Base-by-base conservation (phyloP, 2,329 filamentous ascomycete genomes). In the Alternaria brassicicola region DNA sequence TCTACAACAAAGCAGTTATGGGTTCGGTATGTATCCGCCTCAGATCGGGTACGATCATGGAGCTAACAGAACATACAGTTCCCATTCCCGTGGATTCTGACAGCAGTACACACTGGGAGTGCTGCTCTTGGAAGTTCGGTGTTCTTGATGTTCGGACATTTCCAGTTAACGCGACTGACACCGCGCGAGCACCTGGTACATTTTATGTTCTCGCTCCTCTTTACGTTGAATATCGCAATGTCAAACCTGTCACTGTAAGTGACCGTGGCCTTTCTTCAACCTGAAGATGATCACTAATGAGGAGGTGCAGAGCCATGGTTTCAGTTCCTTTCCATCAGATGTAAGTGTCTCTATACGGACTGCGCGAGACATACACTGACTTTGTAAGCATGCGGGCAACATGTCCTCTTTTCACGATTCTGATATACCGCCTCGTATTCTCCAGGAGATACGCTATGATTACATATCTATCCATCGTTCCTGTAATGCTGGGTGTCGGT, bases 1-100 rank as follows among this genome's bases (percentile, higher is more conserved):
- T 51, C 26, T 51, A 51, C 48, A 51, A 51, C 48, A 51, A 51
- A 41, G 48, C 48, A 17, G 48, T 51, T 17, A 51, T 51, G 48
- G 48, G 48, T 30, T 51, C 48, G 25, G 48, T 51, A 30, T 39
- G 48, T 51, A 13, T n/a, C 26, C 28, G 7, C 9, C 33, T 17
- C 28, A n/a, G 17, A 30, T 25, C 25, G 39, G 36, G 21, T 41
- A 33, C 48, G 12, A 31, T 3, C 19, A 25, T 42, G 21, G 13
- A 38, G 35, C 36, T 51, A 30, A 51, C 26, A 23, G 17, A 35
- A 41, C 21, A 51, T 19, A 13, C 25, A 51, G 48, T 51, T 51
- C 30, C 48, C 48, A 25, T 51, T 51, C 35, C 48, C 48, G 6
- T 51, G 48, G 48, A 39, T 51, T 26, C 35, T 51, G 12, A 51